Conservation (phyloP, 306 rosid species). For the Cicer chorassanicum region DNA sequence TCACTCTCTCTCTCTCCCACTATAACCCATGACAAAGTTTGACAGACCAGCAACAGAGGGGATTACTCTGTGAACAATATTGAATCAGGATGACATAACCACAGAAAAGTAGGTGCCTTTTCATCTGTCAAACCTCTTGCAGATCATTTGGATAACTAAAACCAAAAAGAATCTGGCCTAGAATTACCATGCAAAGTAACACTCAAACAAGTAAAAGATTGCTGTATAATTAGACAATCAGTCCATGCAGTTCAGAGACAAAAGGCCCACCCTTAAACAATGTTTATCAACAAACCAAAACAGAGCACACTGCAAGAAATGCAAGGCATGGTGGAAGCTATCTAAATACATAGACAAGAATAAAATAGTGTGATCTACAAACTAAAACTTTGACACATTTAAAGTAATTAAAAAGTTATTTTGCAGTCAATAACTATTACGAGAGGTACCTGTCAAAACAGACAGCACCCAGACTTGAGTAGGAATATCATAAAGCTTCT, state of each 20-base stretch:
- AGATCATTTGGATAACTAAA: constrained; percentile 2
- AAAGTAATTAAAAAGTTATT: constrained; percentile 14
- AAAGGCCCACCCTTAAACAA: neutral
- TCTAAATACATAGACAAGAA: constrained; percentile 29
- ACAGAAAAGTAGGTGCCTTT: neutral
- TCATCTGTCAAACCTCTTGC: neutral
- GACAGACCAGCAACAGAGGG: neutral
- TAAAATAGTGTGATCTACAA: neutral
- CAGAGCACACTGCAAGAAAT: constrained; percentile 12
- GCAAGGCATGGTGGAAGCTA: constrained; percentile 17
- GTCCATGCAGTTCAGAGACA: neutral
- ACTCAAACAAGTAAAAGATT: constrained; percentile 1
- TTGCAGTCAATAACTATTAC: constrained; percentile 26
- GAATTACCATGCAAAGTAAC: neutral
- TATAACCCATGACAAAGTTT: neutral
- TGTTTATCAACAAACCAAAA: neutral
- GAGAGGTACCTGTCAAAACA: constrained; percentile 75
- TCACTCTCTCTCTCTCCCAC: neutral
- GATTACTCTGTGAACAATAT: neutral
- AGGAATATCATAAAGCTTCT: constrained; percentile 92
- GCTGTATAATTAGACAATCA: neutral
- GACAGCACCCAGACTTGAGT: constrained; percentile 97
- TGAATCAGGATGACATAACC: neutral
- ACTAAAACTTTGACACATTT: neutral
- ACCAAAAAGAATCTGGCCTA: neutral